Percentiles rank a stretch among this genome's conserved stretches.
phyloP scores from a whole-genome alignment of 495 filamentous ascomycete species.

The Talaromyces wortmannii region DNA sequence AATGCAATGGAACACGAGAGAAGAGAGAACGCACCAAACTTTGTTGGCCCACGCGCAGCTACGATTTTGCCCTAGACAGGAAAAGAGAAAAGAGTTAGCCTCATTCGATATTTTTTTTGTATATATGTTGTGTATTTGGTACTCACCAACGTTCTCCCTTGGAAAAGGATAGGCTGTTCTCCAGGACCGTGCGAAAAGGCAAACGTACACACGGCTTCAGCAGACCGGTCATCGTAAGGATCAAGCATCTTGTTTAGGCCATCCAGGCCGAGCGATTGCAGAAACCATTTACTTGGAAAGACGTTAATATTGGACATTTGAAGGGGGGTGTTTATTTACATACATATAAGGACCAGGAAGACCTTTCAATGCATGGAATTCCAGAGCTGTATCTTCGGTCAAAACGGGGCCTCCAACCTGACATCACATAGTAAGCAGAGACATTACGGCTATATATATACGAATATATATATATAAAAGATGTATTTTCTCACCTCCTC shows the following conservation, averaged over 20 bases:
- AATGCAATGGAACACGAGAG: background rate
- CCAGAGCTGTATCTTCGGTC: conserved; percentile 91
- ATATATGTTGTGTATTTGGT: background rate
- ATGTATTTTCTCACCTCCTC: conserved; percentile 21
- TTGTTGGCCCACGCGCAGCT: conserved; percentile 52
- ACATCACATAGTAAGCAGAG: conserved; percentile 5
- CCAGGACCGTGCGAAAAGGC: conserved; percentile 83
- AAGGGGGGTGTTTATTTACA: conserved; percentile 10
- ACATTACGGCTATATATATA: background rate
- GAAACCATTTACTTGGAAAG: conserved; percentile 76
- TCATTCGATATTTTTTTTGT: too few species aligned
- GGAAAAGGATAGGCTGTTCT: conserved; percentile 79
- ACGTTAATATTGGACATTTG: conserved; percentile 2
- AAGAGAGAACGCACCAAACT: conserved; percentile 63
- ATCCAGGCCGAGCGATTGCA: conserved; percentile 70
- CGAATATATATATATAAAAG: too few species aligned
- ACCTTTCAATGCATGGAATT: conserved; percentile 82
- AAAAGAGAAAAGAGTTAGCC: background rate
- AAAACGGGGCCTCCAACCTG: conserved; percentile 82
- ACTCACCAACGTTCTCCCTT: conserved; percentile 64
- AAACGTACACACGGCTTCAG: conserved; percentile 94
- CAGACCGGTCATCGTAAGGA: conserved; percentile 81
- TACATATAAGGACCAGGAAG: conserved; percentile 98
- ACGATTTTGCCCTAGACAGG: conserved; percentile 36
- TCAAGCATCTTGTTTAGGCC: conserved; percentile 88